Evolutionary conservation across 2,329 filamentous ascomycete species (phyloP).

Genomic region (Berkeleyomyces basicola): DNA sequence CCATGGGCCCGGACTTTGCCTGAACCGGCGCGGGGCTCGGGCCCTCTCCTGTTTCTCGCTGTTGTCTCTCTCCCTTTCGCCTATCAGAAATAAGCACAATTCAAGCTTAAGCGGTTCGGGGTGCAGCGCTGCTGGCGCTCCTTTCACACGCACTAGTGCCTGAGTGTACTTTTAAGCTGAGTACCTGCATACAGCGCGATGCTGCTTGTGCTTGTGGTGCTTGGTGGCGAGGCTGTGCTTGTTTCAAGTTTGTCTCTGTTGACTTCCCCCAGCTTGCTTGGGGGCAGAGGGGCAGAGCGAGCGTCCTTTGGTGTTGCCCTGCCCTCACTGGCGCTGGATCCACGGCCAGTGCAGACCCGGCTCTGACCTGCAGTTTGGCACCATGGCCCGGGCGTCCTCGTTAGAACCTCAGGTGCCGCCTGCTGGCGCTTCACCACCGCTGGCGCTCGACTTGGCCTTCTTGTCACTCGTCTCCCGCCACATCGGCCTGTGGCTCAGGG

Average conservation of each 20-base stretch:
- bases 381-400: too few species aligned
- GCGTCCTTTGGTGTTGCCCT: too few species aligned
- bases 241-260: constrained; percentile 6
- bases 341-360: too few species aligned
- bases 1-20: too few species aligned
- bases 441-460: too few species aligned
- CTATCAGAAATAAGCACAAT: background rate
- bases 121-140: background rate
- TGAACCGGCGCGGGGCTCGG: background rate
- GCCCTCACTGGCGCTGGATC: too few species aligned
- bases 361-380: too few species aligned
- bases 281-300: background rate
- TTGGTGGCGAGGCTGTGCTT: constrained; percentile 7
- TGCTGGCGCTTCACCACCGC: too few species aligned
- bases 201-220: background rate
- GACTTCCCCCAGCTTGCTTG: background rate
- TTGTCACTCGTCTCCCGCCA: too few species aligned
- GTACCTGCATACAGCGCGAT: too few species aligned
- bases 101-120: background rate
- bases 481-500: background rate
- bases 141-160: background rate
- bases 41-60: background rate
- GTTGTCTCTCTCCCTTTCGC: background rate
- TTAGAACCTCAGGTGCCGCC: too few species aligned
- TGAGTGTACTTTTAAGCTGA: background rate